Conservation (phyloP, 1,284 basidiomycete genomes). For the Inonotus hispidus region DNA sequence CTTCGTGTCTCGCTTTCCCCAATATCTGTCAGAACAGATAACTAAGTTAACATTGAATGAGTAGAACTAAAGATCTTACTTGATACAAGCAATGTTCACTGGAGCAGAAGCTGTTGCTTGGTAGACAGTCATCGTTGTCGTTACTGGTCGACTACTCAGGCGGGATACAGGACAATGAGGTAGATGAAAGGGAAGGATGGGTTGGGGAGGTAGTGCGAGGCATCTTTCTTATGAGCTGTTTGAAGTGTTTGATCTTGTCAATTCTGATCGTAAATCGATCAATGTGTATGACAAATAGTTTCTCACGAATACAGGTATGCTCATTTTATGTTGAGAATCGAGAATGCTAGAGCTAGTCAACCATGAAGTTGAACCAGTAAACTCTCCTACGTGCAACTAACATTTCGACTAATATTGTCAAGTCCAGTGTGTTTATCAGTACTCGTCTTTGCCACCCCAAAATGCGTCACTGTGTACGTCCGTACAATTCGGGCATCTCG, state of each 20-base stretch:
- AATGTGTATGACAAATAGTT: not conserved
- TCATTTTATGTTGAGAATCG: not conserved
- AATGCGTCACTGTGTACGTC: not conserved
- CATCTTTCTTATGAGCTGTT: not conserved
- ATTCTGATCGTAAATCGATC: not conserved
- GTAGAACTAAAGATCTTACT: conserved; percentile 46
- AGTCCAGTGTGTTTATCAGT: not conserved
- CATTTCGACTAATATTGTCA: too few relatives aligned
- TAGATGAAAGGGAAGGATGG: conserved; percentile 6
- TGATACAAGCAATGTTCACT: conserved; percentile 96
- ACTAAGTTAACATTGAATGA: conserved; percentile 20
- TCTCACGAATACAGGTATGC: conserved; percentile 10
- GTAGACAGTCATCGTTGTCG: conserved; percentile 53
- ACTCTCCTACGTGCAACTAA: not conserved
- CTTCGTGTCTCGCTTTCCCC: conserved; percentile 96
- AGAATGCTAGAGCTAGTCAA: not conserved
- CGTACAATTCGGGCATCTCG: conserved; percentile 4
- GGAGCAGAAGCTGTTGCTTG: conserved; percentile 91
- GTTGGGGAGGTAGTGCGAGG: conserved; percentile 3
- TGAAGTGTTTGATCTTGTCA: not conserved
- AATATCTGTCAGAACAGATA: conserved; percentile 62
- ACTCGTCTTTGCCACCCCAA: too few relatives aligned
- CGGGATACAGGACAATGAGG: not conserved
- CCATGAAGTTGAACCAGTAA: not conserved
- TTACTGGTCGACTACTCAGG: conserved; percentile 12